These are phyloP conservation scores for Mycosphaerella sp. DNA, from an alignment of 2,329 filamentous ascomycete species.

Conservation along the genomic window DNA sequence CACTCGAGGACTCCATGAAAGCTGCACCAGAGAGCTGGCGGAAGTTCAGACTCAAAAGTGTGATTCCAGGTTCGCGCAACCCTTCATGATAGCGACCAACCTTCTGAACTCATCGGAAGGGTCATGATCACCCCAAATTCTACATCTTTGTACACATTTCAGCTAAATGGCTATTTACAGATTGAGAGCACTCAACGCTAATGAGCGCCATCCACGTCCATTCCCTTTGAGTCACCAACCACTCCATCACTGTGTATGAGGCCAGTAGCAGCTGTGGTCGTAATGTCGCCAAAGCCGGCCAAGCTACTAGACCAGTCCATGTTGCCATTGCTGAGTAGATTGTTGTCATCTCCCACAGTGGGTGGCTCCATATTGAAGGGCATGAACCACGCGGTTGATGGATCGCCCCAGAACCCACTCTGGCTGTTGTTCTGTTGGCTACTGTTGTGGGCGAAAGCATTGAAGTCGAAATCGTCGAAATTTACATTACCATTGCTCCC, in stretches of 20 bases:
- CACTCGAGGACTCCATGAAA: no score
- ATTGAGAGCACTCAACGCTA: no score
- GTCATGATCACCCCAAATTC: not conserved
- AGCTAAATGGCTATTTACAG: not conserved
- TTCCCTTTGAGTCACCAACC: conserved; percentile 3
- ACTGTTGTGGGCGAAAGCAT: conserved; percentile 16
- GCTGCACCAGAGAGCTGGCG: no score
- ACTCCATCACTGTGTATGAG: conserved; percentile 17
- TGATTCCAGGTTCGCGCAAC: no score
- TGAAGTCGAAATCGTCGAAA: conserved; percentile 28
- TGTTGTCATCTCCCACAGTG: conserved; percentile 35
- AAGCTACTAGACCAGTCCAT: conserved; percentile 31
- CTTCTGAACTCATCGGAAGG: no score
- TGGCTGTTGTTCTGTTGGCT: conserved; percentile 9
- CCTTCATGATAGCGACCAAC: no score
- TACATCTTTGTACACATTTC: not conserved
- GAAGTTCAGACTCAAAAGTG: no score
- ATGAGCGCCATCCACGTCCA: conserved; percentile 1
- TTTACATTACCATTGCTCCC: conserved; percentile 10
- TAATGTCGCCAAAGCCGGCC: conserved; percentile 26
- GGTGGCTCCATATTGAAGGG: conserved; percentile 86
- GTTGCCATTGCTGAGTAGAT: conserved; percentile 27
- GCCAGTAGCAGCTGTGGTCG: conserved; percentile 19
- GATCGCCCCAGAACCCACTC: conserved; percentile 34
- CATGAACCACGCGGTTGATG: conserved; percentile 75